phyloP scores from a whole-genome alignment of 2,329 filamentous ascomycete genomes.

The Botrytis hyacinthi region DNA sequence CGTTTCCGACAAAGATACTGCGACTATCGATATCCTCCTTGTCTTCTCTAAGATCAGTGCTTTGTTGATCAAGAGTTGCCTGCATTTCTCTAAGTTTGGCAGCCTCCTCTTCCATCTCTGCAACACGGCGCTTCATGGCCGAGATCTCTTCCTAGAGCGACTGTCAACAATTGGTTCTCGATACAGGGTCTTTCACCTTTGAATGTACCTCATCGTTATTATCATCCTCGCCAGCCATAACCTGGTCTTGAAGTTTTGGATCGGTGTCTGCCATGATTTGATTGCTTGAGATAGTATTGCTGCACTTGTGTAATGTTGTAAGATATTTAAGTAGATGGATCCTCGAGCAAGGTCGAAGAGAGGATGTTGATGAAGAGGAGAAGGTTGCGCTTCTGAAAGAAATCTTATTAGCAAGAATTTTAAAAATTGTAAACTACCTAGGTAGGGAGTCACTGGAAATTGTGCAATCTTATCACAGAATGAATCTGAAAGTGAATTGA shows the following conservation, averaged over 20 bases:
- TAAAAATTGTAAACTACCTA: not conserved
- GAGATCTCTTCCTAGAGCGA: slow-evolving; percentile 68
- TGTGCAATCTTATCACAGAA: not conserved
- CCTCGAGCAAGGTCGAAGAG: not conserved
- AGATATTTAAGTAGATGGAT: not conserved
- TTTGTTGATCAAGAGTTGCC: slow-evolving; percentile 78
- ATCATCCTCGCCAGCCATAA: slow-evolving; percentile 35
- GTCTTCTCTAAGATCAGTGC: slow-evolving; percentile 79
- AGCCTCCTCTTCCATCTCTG: slow-evolving; percentile 88
- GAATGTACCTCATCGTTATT: slow-evolving; percentile 38
- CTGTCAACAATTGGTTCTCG: slow-evolving; percentile 13
- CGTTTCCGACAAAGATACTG: slow-evolving; percentile 97
- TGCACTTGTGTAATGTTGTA: not conserved
- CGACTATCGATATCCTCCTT: slow-evolving; percentile 94
- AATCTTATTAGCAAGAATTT: slow-evolving; percentile 13
- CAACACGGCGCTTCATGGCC: slow-evolving; percentile 82
- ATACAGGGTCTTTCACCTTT: not conserved
- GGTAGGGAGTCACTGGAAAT: not conserved
- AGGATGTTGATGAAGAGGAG: not conserved
- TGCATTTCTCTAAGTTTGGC: slow-evolving; percentile 87
- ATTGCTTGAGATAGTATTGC: not conserved
- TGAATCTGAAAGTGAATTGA: slow-evolving; percentile 11
- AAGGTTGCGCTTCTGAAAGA: slow-evolving; percentile 6
- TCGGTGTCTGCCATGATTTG: slow-evolving; percentile 34
- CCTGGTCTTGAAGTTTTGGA: slow-evolving; percentile 33